A percentile compares a stretch with the other conserved stretches of the same genome.
These are phyloP conservation scores for Heteromeles arbutifolia DNA, from an alignment of 306 rosid genomes.

Conservation along the genomic window DNA sequence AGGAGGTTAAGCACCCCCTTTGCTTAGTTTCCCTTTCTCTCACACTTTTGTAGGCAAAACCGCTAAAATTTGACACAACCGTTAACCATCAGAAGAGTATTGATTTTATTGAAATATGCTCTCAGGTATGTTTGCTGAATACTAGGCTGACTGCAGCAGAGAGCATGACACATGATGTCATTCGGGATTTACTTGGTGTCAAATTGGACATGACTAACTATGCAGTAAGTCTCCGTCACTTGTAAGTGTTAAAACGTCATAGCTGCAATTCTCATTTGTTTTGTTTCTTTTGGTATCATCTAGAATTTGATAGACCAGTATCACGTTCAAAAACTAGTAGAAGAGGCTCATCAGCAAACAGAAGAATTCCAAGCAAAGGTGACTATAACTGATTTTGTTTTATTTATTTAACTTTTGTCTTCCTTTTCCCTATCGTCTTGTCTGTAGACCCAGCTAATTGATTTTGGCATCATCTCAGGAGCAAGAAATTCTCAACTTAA, in stretches of 20 bases:
- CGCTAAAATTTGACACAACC: neutral
- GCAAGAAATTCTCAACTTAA: constrained; percentile 50
- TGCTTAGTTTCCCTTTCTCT: neutral
- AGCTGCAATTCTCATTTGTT: constrained; percentile 25
- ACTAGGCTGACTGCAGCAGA: constrained; percentile 88
- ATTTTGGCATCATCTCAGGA: constrained; percentile 38
- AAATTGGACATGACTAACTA: constrained; percentile 80
- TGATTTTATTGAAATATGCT: constrained; percentile 15
- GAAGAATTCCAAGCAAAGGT: constrained; percentile 67
- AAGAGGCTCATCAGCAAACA: constrained; percentile 59
- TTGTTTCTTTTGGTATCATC: constrained; percentile 19
- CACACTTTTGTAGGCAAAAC: neutral
- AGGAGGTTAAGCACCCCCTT: constrained; percentile 49
- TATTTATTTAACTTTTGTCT: neutral
- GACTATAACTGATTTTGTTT: neutral
- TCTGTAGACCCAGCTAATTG: constrained; percentile 1
- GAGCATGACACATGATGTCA: constrained; percentile 98
- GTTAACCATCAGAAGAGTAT: neutral
- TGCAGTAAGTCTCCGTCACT: constrained; percentile 56
- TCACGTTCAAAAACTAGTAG: constrained; percentile 61
- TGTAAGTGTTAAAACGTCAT: neutral
- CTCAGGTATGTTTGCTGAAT: constrained; percentile 71
- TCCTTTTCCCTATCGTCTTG: neutral
- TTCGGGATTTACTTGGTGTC: constrained; percentile 89
- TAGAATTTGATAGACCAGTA: constrained; percentile 71